phyloP scores from a whole-genome alignment of 352 stramenopile genomes.

The Lagenidium giganteum region DNA sequence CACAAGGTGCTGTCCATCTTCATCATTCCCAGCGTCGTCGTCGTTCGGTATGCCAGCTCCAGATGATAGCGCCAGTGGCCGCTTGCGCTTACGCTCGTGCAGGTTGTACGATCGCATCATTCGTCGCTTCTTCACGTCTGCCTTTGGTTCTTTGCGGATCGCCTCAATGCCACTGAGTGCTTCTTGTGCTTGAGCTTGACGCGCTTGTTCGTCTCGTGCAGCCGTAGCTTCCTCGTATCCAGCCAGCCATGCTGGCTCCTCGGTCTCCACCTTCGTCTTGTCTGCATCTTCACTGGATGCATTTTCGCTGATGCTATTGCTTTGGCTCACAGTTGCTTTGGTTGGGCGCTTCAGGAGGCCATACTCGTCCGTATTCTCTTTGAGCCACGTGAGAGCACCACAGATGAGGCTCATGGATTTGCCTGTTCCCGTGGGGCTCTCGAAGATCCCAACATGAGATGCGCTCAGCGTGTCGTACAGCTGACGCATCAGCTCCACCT shows the following conservation, averaged over 20 bases:
- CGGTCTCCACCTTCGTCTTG: constrained; percentile 1
- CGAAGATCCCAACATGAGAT: constrained; percentile 80
- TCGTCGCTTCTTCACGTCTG: constrained; percentile 41
- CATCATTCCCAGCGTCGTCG: constrained; percentile 3
- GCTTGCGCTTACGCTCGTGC: constrained; percentile 34
- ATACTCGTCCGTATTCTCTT: constrained; percentile 51
- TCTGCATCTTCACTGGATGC: background rate
- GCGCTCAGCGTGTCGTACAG: constrained; percentile 64
- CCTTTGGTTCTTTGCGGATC: constrained; percentile 34
- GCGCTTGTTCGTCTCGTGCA: constrained; percentile 27
- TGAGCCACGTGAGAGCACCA: constrained; percentile 70
- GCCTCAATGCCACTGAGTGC: constrained; percentile 39
- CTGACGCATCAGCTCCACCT: constrained; percentile 78
- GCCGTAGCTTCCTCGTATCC: constrained; percentile 35
- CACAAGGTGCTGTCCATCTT: constrained; percentile 44
- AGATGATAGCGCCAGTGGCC: too few species aligned
- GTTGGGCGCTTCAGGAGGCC: constrained; percentile 31
- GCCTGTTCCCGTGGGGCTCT: constrained; percentile 86
- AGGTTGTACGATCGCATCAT: constrained; percentile 34
- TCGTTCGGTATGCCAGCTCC: too few species aligned
- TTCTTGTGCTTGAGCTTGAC: constrained; percentile 27
- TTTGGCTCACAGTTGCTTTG: too few species aligned
- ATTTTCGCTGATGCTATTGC: constrained; percentile 1
- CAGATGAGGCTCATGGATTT: constrained; percentile 89
- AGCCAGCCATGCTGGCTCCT: constrained; percentile 44